phyloP scores from a whole-genome alignment of 2,329 filamentous ascomycete species.

The Fusarium tuaranense region DNA sequence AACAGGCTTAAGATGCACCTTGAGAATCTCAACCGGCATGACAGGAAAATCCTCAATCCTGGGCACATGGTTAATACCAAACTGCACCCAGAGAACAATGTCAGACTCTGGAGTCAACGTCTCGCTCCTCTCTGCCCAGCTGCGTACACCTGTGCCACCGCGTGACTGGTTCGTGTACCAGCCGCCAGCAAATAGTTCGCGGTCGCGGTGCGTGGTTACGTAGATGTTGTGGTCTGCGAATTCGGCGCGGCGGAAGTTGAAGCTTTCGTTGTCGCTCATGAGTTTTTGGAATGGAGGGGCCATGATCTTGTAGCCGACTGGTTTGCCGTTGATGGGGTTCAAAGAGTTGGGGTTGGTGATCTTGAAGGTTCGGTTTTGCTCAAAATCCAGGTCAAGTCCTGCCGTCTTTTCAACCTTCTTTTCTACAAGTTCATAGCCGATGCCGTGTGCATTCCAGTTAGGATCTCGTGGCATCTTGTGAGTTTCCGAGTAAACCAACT shows the following conservation, averaged over 20 bases:
- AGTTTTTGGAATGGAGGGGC: constrained; percentile 60
- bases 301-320: constrained; percentile 63
- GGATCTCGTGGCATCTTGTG: constrained; percentile 55
- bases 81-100: constrained; percentile 66
- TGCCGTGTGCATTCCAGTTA: constrained; percentile 70
- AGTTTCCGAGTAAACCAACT: constrained; percentile 57
- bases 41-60: constrained; percentile 64
- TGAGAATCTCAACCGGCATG: constrained; percentile 48
- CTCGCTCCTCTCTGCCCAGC: constrained; percentile 52
- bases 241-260: constrained; percentile 55
- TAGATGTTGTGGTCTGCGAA: constrained; percentile 62
- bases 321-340: constrained; percentile 50
- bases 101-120: constrained; percentile 77
- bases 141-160: constrained; percentile 44
- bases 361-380: constrained; percentile 62
- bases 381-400: constrained; percentile 60
- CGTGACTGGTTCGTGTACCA: constrained; percentile 64
- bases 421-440: constrained; percentile 68
- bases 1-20: constrained; percentile 48
- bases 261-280: constrained; percentile 59
- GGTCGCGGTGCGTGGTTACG: constrained; percentile 62
- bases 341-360: constrained; percentile 57
- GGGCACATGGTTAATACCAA: constrained; percentile 62
- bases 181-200: constrained; percentile 63
- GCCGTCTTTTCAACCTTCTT: constrained; percentile 52